Percentiles rank a stretch among this genome's conserved stretches.
phyloP scores from a whole-genome alignment of 148 eudicot species.

The Polygonum maritimum region DNA sequence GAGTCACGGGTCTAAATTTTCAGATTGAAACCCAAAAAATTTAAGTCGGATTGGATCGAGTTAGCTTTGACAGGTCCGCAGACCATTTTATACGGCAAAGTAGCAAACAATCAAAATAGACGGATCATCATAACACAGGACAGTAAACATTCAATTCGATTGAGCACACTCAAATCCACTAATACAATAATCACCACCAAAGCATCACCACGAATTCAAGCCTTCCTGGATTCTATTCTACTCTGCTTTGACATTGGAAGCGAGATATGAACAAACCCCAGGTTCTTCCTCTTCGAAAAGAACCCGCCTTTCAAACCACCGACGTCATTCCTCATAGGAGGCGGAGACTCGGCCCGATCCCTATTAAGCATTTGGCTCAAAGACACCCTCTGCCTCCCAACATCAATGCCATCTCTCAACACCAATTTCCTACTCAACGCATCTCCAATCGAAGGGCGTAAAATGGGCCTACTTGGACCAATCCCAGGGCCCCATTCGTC shows the following conservation, averaged over 20 bases:
- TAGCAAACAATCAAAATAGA: too few relatives aligned
- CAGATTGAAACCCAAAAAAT: too few relatives aligned
- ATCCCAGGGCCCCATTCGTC: slow-evolving; percentile 16
- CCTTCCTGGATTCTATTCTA: slow-evolving; percentile 30
- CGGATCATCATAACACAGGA: too few relatives aligned
- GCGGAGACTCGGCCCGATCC: slow-evolving; percentile 45
- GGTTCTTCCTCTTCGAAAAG: slow-evolving; percentile 35
- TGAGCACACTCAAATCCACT: not conserved
- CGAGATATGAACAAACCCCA: slow-evolving; percentile 56
- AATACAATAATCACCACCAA: not conserved
- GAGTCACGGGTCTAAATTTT: too few relatives aligned
- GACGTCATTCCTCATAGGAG: slow-evolving; percentile 20
- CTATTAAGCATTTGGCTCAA: slow-evolving; percentile 9
- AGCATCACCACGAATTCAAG: slow-evolving; percentile 24
- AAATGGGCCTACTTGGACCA: slow-evolving; percentile 23
- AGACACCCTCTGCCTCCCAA: slow-evolving; percentile 29
- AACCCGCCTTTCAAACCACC: not conserved
- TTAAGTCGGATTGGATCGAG: too few relatives aligned
- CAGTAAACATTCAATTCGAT: too few relatives aligned
- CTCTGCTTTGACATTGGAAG: slow-evolving; percentile 43
- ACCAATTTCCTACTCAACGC: slow-evolving; percentile 55
- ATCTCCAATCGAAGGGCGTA: slow-evolving; percentile 57
- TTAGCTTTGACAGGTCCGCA: too few relatives aligned
- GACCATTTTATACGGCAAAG: too few relatives aligned
- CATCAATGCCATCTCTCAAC: slow-evolving; percentile 43